These are phyloP conservation scores for Fagus crenata DNA, from an alignment of 306 rosid species.

Conservation along the genomic window DNA sequence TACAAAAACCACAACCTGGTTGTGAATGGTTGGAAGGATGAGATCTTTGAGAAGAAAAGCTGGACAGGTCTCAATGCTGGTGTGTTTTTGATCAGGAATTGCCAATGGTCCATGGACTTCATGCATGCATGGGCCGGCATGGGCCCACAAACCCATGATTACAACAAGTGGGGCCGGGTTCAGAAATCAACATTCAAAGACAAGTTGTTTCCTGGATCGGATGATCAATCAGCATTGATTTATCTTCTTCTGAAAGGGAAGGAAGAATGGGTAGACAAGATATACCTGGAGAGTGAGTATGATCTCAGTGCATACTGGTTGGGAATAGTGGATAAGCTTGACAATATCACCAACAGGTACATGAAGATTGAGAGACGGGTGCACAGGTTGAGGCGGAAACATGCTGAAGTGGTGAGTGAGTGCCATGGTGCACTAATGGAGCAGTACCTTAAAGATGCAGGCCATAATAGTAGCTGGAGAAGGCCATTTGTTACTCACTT, in stretches of 20 bases:
- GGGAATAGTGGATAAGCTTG: not conserved
- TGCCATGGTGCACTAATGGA: too few relatives aligned
- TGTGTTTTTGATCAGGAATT: not conserved
- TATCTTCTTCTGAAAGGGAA: not conserved
- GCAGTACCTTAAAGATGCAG: too few relatives aligned
- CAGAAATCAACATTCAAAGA: not conserved
- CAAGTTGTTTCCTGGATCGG: not conserved
- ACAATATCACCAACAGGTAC: too few relatives aligned
- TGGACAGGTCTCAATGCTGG: not conserved
- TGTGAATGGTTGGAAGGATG: not conserved
- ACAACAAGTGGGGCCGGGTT: not conserved
- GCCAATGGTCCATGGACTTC: slow-evolving; percentile 5
- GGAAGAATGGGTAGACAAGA: not conserved
- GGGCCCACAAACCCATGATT: not conserved
- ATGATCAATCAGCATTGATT: not conserved
- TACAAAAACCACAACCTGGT: not conserved
- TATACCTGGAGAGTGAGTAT: not conserved
- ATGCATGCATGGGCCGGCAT: not conserved
- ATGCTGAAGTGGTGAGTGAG: too few relatives aligned
- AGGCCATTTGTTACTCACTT: not conserved
- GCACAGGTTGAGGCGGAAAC: too few relatives aligned
- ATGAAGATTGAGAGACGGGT: too few relatives aligned
- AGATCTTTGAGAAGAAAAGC: not conserved
- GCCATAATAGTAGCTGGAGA: not conserved
- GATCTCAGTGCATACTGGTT: not conserved